Evolutionary conservation across 2,329 filamentous ascomycete species (phyloP), one percentile per base, ranked within the genome.

Genomic region (Hymenoscyphus albidus): DNA sequence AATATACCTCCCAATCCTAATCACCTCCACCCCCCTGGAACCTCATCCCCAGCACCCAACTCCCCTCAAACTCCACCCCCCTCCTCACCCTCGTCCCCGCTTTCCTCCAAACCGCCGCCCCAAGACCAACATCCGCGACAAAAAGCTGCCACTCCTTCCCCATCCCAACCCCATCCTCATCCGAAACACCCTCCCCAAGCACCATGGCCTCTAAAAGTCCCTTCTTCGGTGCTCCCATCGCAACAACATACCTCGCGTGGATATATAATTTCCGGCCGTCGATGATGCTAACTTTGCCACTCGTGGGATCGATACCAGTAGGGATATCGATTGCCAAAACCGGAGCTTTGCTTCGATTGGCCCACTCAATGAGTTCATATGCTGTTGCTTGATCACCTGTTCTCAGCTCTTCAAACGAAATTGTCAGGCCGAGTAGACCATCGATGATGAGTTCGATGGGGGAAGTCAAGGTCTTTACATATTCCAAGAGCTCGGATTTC

Each of bases 301-400:
- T 88, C 0, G 88, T 87, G 2, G 91, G 92, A 68, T 94, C 92
- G 59, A 97, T 87, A 5, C 95, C 95, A 0, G 91, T 94, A 0
- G 95, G 95, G 5, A 96, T 87, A 74, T 97, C 94, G n/a, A 99
- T 86, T 0, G 93, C 91, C 22, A 99, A 80, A 2, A 95, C 89
- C 64, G 89, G 88, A 0, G 92, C 88, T 69, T 93, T 91, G 74
- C 89, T 91, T 68, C 93, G 89, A 74, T 97, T 98, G 2, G 92
- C 90, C 93, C 93, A 98, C 68, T 93, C 90, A 73, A 97, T 95
- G 73, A 97, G 85, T 74, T 96, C 90, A 73, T 96, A 93, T 0
- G 92, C 91, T 0, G 89, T 90, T 3, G 89, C 88, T 75, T 96
- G 92, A 69, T 96, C 91, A 16, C 90, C 89, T 1, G 88, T 90